Percentiles rank a stretch among this genome's conserved stretches.
These are phyloP conservation scores for Yamadazyma blattariae DNA, from an alignment of 1,139 yeast species.

Conservation along the genomic window DNA sequence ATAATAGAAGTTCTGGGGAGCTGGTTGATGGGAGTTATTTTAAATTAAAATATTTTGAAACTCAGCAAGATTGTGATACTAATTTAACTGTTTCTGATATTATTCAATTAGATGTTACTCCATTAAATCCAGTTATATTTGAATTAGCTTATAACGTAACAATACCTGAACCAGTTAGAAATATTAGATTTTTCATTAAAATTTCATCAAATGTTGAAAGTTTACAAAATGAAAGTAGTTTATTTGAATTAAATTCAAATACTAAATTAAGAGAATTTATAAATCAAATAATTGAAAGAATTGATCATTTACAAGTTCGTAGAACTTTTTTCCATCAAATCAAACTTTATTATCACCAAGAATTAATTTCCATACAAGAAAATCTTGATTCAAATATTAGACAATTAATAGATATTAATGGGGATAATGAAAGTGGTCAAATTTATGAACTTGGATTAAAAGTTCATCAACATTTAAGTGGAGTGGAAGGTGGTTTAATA, in stretches of 20 bases:
- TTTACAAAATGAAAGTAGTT: constrained; percentile 19
- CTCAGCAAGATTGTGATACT: constrained; percentile 12
- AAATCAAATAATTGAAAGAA: constrained; percentile 19
- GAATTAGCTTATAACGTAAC: constrained; percentile 10
- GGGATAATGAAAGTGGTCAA: constrained; percentile 8
- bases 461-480: constrained; percentile 15
- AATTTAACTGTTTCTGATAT: constrained; percentile 17
- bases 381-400: constrained; percentile 6
- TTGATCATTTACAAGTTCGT: constrained; percentile 22
- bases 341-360: constrained; percentile 15
- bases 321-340: constrained; percentile 31
- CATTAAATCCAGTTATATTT: constrained; percentile 20
- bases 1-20: constrained; percentile 10
- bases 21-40: constrained; percentile 13
- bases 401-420: not conserved
- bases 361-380: constrained; percentile 9
- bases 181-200: constrained; percentile 11
- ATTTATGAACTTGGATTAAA: constrained; percentile 12
- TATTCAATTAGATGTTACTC: constrained; percentile 29
- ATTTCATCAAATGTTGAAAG: constrained; percentile 17
- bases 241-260: constrained; percentile 22
- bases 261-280: constrained; percentile 25
- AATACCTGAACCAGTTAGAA: not conserved
- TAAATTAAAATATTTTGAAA: constrained; percentile 12
- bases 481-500: constrained; percentile 24